Evolutionary conservation across 176 grass and related monocot species (phyloP).

Genomic region (Eleusine indica): DNA sequence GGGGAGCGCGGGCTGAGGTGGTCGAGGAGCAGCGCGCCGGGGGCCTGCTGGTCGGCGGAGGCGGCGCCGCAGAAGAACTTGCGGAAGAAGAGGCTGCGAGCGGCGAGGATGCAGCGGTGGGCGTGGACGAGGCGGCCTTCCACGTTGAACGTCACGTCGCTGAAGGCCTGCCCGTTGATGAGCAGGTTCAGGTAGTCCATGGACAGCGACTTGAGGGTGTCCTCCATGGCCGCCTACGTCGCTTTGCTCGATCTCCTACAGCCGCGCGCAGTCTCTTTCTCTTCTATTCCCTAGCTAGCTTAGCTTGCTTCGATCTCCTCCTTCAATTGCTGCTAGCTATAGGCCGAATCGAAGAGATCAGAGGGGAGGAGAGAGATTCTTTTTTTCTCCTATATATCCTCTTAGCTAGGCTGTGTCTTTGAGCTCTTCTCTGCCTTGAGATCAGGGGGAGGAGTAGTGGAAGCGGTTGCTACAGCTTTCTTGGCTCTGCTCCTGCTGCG

Average conservation of each 20-base stretch:
- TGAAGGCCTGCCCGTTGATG: conserved; percentile 99
- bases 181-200: conserved; percentile 98
- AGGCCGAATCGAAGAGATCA: conserved; percentile 19
- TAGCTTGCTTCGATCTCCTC: neutral
- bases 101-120: conserved; percentile 98
- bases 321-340: neutral
- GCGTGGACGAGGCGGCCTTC: conserved; percentile 95
- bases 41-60: conserved; percentile 39
- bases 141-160: conserved; percentile 94
- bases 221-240: conserved; percentile 67
- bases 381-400: neutral
- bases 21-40: conserved; percentile 41
- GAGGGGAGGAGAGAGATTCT: neutral
- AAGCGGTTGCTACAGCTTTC: conserved; percentile 45
- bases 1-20: conserved; percentile 72
- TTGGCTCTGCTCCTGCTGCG: conserved; percentile 47
- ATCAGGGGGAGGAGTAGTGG: conserved; percentile 35
- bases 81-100: conserved; percentile 96
- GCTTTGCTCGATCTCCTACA: conserved; percentile 13
- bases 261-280: too few species aligned
- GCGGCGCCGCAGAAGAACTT: conserved; percentile 89
- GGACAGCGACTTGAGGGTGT: conserved; percentile 88
- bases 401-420: too few species aligned
- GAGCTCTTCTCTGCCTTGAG: too few species aligned
- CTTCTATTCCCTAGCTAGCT: neutral